A percentile compares a stretch with the other conserved stretches of the same genome.
Conservation (phyloP, 352 stramenopile genomes). For the Pythium periplocum region DNA sequence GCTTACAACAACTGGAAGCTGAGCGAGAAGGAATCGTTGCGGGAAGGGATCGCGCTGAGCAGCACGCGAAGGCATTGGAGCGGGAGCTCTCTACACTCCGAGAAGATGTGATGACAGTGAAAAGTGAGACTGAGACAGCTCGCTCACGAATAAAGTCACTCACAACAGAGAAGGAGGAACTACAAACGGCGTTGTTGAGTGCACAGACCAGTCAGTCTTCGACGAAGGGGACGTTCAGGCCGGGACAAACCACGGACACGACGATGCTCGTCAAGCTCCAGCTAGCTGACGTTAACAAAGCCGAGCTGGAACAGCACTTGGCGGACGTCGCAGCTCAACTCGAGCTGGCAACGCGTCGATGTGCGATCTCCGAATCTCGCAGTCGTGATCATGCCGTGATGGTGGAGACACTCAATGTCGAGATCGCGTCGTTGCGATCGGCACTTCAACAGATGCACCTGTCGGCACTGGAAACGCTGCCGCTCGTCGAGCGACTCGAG, state of each 20-base stretch:
- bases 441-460: constrained; percentile 25
- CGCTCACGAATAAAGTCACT: constrained; percentile 15
- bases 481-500: constrained; percentile 20
- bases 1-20: constrained; percentile 21
- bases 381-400: constrained; percentile 14
- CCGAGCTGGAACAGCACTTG: constrained; percentile 32
- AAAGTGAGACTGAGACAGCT: constrained; percentile 12
- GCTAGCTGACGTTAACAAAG: constrained; percentile 34
- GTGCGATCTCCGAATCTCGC: constrained; percentile 13
- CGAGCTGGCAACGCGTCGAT: constrained; percentile 25
- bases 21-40: constrained; percentile 13
- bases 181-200: constrained; percentile 15
- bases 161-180: constrained; percentile 20
- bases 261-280: constrained; percentile 59
- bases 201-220: neutral
- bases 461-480: constrained; percentile 21
- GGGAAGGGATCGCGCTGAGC: constrained; percentile 12
- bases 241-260: neutral
- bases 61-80: constrained; percentile 15
- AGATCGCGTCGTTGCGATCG: constrained; percentile 27
- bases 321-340: constrained; percentile 28
- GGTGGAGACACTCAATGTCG: constrained; percentile 17
- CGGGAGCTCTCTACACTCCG: constrained; percentile 10
- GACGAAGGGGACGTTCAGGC: too few species aligned
- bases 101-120: constrained; percentile 12